Percentiles rank a stretch among this genome's conserved stretches.
Conservation (phyloP, 2,329 filamentous ascomycete genomes). For the Colletotrichum coccodes region DNA sequence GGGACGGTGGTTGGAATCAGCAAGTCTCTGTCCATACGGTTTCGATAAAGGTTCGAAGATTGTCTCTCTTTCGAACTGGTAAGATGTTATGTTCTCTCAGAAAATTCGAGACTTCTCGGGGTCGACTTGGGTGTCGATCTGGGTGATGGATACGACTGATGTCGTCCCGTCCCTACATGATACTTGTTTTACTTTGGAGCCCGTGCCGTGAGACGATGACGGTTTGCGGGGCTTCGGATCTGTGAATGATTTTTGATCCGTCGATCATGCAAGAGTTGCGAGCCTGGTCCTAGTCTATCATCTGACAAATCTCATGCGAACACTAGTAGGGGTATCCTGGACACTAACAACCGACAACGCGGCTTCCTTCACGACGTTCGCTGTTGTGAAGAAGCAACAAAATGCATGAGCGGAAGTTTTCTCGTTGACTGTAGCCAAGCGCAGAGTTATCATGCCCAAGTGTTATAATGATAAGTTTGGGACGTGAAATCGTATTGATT, state of each 20-base stretch:
- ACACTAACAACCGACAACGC: not conserved
- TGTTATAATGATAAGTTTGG: too few relatives aligned
- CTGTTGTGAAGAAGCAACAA: too few relatives aligned
- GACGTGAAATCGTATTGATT: not conserved
- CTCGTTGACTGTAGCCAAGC: too few relatives aligned
- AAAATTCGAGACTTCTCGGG: not conserved
- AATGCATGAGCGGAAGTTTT: too few relatives aligned
- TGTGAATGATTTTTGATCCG: not conserved
- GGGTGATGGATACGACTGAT: not conserved
- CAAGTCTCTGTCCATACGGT: not conserved
- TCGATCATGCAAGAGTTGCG: conserved; percentile 1
- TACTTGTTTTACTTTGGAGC: conserved; percentile 25
- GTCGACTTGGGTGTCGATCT: not conserved
- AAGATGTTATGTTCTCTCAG: not conserved
- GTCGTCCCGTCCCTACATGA: not conserved
- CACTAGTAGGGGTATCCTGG: conserved; percentile 10
- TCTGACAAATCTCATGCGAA: conserved; percentile 9
- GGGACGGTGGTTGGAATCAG: not conserved
- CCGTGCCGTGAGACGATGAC: conserved; percentile 30
- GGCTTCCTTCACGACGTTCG: too few relatives aligned
- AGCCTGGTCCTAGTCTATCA: conserved; percentile 10
- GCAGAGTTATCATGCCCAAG: too few relatives aligned
- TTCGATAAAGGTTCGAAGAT: fast-evolving
- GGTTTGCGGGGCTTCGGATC: conserved; percentile 14
- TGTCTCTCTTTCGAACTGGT: not conserved